Evolutionary conservation across 768 basidiomycete species (phyloP).

Genomic region (Neoboletus magnificus): DNA sequence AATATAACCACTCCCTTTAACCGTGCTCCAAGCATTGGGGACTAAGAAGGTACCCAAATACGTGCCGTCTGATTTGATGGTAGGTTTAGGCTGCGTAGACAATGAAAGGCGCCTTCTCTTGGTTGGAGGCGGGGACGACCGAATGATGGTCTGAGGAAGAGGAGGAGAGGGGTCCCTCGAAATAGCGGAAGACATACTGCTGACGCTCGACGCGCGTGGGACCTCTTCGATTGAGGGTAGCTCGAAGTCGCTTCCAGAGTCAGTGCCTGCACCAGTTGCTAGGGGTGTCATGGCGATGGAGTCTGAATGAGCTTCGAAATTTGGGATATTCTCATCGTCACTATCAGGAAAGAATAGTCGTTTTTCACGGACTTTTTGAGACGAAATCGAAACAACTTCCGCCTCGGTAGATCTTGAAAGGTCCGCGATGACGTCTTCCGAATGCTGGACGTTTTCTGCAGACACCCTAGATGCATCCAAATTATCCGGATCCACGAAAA

Average conservation of each 20-base stretch:
- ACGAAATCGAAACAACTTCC: background rate
- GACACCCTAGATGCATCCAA: constrained; percentile 32
- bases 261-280: constrained; percentile 34
- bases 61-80: constrained; percentile 24
- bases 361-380: constrained; percentile 22
- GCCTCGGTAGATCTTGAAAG: background rate
- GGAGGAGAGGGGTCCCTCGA: constrained; percentile 30
- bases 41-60: constrained; percentile 71
- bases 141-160: constrained; percentile 1
- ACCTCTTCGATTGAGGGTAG: constrained; percentile 30
- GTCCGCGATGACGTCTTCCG: constrained; percentile 1
- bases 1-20: constrained; percentile 68
- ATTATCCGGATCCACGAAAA: constrained; percentile 60
- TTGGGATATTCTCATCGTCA: constrained; percentile 40
- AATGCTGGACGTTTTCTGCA: constrained; percentile 1
- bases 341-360: constrained; percentile 43
- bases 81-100: constrained; percentile 11
- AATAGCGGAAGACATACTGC: constrained; percentile 34
- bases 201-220: constrained; percentile 41
- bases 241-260: constrained; percentile 35
- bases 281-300: constrained; percentile 20
- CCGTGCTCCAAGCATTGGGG: constrained; percentile 76
- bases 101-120: constrained; percentile 55
- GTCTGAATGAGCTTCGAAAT: constrained; percentile 3
- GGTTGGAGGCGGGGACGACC: constrained; percentile 33